Percentiles rank a stretch among this genome's conserved stretches.
Evolutionary conservation across 148 eudicot genomes (phyloP).

Genomic region (Rhododendron williamsianum): DNA sequence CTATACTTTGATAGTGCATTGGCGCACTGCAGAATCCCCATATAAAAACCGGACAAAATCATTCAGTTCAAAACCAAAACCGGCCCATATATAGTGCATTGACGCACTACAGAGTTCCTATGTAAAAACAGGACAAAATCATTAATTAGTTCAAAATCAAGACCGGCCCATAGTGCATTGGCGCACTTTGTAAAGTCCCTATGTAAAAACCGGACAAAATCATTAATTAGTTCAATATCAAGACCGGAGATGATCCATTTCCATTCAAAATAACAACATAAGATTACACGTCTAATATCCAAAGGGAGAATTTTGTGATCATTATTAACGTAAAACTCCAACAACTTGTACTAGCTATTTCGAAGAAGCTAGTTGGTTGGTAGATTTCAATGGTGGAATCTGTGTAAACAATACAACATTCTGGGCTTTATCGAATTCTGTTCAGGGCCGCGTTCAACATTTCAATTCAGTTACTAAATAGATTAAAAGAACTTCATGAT

Average conservation of each 20-base stretch:
- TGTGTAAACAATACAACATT: neutral
- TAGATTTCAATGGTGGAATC: too few species aligned
- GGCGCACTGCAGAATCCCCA: too few species aligned
- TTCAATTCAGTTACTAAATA: neutral
- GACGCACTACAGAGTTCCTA: too few species aligned
- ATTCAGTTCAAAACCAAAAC: too few species aligned
- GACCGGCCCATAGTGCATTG: too few species aligned
- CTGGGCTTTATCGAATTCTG: constrained; percentile 29
- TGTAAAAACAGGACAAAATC: neutral
- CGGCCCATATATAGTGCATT: too few species aligned
- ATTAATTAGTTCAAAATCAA: too few species aligned
- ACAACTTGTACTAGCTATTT: neutral
- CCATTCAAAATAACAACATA: neutral
- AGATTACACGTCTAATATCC: neutral
- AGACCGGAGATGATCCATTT: neutral
- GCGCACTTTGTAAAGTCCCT: too few species aligned
- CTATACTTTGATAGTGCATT: too few species aligned
- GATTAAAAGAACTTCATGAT: neutral
- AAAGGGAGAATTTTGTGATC: neutral
- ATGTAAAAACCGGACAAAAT: neutral
- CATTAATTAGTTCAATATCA: neutral
- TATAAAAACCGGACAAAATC: too few species aligned
- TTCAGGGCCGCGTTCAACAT: neutral
- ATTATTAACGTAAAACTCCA: neutral
- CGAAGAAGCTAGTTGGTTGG: neutral